Conservation (phyloP, 164 flowering plant genomes). For the Platanus orientalis region DNA sequence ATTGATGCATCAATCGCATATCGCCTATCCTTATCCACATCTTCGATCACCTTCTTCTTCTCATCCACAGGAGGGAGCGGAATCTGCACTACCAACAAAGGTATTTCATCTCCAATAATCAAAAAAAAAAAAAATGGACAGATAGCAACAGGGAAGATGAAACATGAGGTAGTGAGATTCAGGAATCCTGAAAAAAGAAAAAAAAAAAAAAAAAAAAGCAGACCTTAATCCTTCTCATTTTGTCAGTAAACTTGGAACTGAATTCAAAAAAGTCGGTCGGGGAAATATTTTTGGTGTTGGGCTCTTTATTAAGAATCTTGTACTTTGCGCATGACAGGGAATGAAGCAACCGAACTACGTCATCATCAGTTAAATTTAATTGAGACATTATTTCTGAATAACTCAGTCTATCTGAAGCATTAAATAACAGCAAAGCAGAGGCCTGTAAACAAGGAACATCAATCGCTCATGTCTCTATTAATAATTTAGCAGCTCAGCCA, state of each 20-base stretch:
- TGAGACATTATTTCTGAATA: constrained; percentile 77
- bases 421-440: constrained; percentile 68
- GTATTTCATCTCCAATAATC: neutral
- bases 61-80: constrained; percentile 70
- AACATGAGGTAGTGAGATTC: neutral
- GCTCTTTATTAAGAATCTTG: constrained; percentile 67
- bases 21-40: constrained; percentile 71
- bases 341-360: constrained; percentile 70
- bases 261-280: constrained; percentile 62
- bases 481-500: neutral
- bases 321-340: constrained; percentile 77
- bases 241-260: constrained; percentile 73
- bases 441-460: constrained; percentile 42
- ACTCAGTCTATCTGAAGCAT: constrained; percentile 60
- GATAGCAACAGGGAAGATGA: neutral
- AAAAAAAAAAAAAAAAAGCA: too few species aligned
- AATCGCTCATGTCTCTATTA: neutral
- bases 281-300: constrained; percentile 55
- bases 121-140: neutral
- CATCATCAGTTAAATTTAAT: constrained; percentile 72
- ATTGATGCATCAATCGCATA: constrained; percentile 85
- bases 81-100: constrained; percentile 28
- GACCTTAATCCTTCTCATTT: constrained; percentile 83
- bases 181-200: neutral
- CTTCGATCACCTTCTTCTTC: constrained; percentile 73